Evolutionary conservation across 2,329 filamentous ascomycete genomes (phyloP).

Genomic region (Rhynchosporium graminicola): DNA sequence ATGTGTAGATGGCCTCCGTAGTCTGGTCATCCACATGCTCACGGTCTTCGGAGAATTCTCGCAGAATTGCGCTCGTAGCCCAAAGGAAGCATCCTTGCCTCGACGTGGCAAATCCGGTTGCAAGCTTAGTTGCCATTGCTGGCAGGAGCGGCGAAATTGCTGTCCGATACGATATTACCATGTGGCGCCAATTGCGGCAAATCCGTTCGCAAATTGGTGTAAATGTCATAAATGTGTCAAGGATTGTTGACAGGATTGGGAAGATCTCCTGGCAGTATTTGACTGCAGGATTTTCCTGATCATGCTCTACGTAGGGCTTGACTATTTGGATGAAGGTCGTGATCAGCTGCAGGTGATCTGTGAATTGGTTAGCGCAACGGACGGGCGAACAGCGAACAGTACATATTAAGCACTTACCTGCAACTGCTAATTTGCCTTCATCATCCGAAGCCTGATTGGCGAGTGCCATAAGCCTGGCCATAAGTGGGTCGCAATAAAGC

Average conservation of each 20-base stretch:
- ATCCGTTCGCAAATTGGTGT: conserved; percentile 89
- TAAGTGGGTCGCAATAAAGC: conserved; percentile 88
- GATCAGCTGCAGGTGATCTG: conserved; percentile 87
- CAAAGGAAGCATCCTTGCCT: conserved; percentile 97
- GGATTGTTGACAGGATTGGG: conserved; percentile 79
- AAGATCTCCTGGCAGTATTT: conserved; percentile 97
- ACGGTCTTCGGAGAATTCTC: conserved; percentile 90
- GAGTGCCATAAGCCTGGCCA: conserved; percentile 80
- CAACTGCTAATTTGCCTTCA: conserved; percentile 80
- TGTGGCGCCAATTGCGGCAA: conserved; percentile 93
- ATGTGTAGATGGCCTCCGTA: conserved; percentile 84
- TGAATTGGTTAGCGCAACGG: conserved; percentile 8
- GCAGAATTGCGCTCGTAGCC: conserved; percentile 92
- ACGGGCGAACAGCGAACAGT: not conserved
- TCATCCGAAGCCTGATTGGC: conserved; percentile 84
- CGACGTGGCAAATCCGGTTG: conserved; percentile 79
- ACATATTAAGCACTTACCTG: conserved; percentile 55
- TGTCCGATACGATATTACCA: conserved; percentile 93
- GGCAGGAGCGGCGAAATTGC: conserved; percentile 84
- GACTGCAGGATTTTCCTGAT: conserved; percentile 82
- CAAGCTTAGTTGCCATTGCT: conserved; percentile 84
- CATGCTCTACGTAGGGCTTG: conserved; percentile 71
- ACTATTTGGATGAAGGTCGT: conserved; percentile 83
- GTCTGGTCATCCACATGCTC: conserved; percentile 82
- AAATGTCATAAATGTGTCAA: conserved; percentile 84